Evolutionary conservation across 2,329 filamentous ascomycete species (phyloP), one percentile per base, ranked within the genome.

Genomic region (Coniochaeta sp.): DNA sequence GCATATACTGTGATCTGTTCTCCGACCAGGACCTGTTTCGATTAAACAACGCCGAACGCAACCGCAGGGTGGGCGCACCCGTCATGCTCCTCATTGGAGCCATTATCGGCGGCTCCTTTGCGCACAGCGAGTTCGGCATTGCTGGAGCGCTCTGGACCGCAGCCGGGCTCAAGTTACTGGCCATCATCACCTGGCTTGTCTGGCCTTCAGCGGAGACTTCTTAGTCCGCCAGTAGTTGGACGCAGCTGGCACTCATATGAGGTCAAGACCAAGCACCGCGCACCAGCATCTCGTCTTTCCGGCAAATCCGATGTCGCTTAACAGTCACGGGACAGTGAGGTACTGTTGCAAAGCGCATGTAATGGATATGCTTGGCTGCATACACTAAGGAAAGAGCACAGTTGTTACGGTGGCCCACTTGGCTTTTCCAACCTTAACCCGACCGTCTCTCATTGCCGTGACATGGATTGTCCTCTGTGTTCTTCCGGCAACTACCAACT

Each of bases 1-100:
- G 88, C 69, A 86, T 90, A 63, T 93, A 93, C 75, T 92, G 89
- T 69, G 90, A 93, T 70, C 69, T 93, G 22, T 91, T 91, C 65
- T 89, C 86, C 1, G 89, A 91, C 60, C 73, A 75, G 34, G 71
- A 78, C 26, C 66, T 84, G 3, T 79, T 84, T 38, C 70, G 71
- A 1, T 55, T 68, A 9, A 63, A 69, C 44, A 84, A 84, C 61
- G 70, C 70, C 6, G 80, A 83, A 68, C 70, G 81, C 34, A 83
- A 84, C 63, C 75, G 79, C 22, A 71, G 82, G 52, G 69, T 78
- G 2, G 78, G 72, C 0, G 82, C 82, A 1, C 81, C 81, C 2
- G 57, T 79, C 2, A 65, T 82, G 54, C 72, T 84, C 2, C 68
- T 85, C 1, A 22, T 74, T 1, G 82, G 82, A 0, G 82, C 81